A percentile compares a stretch with the other conserved stretches of the same genome.
Conservation (phyloP, 306 rosid species). For the Carpinus viminea region DNA sequence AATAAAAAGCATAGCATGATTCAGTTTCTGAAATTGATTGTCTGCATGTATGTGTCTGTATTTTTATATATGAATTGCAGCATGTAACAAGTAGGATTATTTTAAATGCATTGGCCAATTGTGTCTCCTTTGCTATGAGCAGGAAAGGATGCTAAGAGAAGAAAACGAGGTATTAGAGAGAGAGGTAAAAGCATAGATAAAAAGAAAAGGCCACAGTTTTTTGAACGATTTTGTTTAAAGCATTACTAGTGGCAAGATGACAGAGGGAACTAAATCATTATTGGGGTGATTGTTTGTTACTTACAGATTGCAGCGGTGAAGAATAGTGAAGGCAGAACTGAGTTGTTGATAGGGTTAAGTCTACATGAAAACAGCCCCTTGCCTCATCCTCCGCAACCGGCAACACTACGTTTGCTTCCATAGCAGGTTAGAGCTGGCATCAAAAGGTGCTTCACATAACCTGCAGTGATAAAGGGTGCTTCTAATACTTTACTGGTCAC, state of each 20-base stretch:
- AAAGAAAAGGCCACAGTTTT: not conserved
- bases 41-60: not conserved
- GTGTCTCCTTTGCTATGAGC: not conserved
- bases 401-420: conserved; percentile 12
- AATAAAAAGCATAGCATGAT: not conserved
- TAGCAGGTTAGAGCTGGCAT: not conserved
- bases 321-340: not conserved
- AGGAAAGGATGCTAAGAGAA: conserved; percentile 20
- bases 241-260: not conserved
- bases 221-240: not conserved
- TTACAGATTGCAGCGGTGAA: conserved; percentile 27
- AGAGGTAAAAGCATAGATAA: conserved; percentile 13
- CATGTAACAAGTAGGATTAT: not conserved
- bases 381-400: not conserved
- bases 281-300: conserved; percentile 5
- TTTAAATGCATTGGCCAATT: not conserved
- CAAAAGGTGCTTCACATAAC: not conserved
- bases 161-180: conserved; percentile 18
- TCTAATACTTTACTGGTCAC: not conserved
- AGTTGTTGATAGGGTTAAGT: not conserved
- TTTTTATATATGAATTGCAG: not conserved
- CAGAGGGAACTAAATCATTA: not conserved
- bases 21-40: not conserved
- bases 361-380: no score
- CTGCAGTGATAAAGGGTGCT: not conserved